Evolutionary conservation across 768 basidiomycete species (phyloP).

Genomic region (Amanita thiersii): DNA sequence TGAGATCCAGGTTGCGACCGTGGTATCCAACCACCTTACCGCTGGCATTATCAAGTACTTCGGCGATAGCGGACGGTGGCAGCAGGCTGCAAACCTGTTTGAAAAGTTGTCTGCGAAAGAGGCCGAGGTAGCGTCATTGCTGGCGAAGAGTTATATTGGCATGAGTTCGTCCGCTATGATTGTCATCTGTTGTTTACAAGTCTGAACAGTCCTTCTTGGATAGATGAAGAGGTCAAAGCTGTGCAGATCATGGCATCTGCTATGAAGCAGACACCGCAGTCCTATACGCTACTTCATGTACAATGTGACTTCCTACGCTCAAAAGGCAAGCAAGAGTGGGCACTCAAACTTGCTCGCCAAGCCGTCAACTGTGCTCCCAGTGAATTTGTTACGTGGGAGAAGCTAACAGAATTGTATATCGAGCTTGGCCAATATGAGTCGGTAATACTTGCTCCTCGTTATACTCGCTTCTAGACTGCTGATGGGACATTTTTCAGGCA

Average conservation of each 20-base stretch:
- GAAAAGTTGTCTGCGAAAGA: slow-evolving; percentile 83
- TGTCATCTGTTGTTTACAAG: background rate
- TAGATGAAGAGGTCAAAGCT: slow-evolving; percentile 98
- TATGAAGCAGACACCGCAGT: slow-evolving; percentile 80
- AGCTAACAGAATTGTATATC: slow-evolving; percentile 91
- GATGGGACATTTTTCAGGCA: slow-evolving; percentile 37
- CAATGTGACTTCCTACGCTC: slow-evolving; percentile 91
- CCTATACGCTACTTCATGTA: slow-evolving; percentile 88
- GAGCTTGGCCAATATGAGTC: slow-evolving; percentile 84
- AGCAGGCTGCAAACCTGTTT: slow-evolving; percentile 87
- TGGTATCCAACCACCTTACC: slow-evolving; percentile 94
- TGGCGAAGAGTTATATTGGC: slow-evolving; percentile 89
- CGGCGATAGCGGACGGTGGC: slow-evolving; percentile 81
- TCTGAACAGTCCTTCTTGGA: background rate
- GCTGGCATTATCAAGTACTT: slow-evolving; percentile 97
- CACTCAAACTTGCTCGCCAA: slow-evolving; percentile 83
- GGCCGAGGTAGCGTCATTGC: slow-evolving; percentile 80
- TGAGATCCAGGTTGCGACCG: slow-evolving; percentile 95
- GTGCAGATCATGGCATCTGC: slow-evolving; percentile 87
- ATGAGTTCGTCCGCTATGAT: slow-evolving; percentile 67
- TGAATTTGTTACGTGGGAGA: slow-evolving; percentile 99
- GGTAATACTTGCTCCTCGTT: slow-evolving; percentile 14
- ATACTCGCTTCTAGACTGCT: no score
- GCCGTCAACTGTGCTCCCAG: slow-evolving; percentile 98
- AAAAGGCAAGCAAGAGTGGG: slow-evolving; percentile 84